Evolutionary conservation across 306 rosid species (phyloP), one percentile per base, ranked within the genome.

Genomic region (Corylus heterophylla): DNA sequence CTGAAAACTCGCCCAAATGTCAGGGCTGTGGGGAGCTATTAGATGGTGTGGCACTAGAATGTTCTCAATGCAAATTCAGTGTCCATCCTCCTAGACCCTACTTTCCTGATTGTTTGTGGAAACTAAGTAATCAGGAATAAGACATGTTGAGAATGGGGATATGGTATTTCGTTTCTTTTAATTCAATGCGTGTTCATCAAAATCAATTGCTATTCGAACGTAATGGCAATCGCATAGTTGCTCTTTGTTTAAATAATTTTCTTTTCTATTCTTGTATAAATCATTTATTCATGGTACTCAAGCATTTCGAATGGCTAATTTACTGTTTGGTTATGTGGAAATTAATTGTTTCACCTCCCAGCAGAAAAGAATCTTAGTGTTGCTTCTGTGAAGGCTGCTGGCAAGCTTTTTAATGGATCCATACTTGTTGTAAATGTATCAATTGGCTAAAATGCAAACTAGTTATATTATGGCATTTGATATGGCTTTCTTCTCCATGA

Each of bases 41-140:
- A 4, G 45, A 5, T 42, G 45, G 6, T 1, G 8, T 42, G 7
- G 45, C 45, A 42, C 45, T 50, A 13, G 54, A 50, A 50, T 50
- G 3, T 12, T 5, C 54, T 50, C 17, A 12, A 10, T 50, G 54
- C 90, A 13, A 87, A 87, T 51, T 85, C 83, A 14, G 79, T 74
- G 25, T 20, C 4, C 82, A 42, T 42, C 45, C 45, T 42, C 45
- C 45, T 42, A 42, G 45, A 42, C 45, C 45, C 5, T 42, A 42
- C 45, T 42, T 42, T 7, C 45, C 45, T 42, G 45, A 42, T 42
- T 42, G 45, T 42, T 4, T 42, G 45, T 42, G 45, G 45, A 42
- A 4, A 42, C 45, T 42, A 42, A 42, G 45, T 29, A 29, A 29
- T 29, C 31, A 29, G 31, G 31, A 29, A 29, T 29, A 29, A 29